Conservation (phyloP, 805 yeast species). For the Yarrowia alimentaria region DNA sequence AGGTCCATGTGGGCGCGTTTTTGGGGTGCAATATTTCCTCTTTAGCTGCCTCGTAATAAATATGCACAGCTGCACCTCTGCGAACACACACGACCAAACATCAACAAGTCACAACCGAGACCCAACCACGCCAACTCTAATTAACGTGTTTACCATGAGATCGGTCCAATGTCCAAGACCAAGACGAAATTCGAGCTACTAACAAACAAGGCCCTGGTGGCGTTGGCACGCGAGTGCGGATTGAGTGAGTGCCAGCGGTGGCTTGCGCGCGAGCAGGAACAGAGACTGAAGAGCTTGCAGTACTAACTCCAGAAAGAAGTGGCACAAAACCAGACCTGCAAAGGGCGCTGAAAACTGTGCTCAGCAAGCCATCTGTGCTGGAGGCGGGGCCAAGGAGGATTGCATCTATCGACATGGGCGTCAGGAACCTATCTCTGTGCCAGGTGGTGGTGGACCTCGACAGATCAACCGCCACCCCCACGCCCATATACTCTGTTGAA, state of each 20-base stretch:
- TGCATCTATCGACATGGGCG: slow-evolving; percentile 15
- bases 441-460: not conserved
- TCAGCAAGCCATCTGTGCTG: not conserved
- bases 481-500: not conserved
- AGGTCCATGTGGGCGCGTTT: too few species aligned
- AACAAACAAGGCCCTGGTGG: slow-evolving; percentile 8
- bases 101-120: too few species aligned
- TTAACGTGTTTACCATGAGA: too few species aligned
- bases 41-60: too few species aligned
- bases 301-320: slow-evolving; percentile 13
- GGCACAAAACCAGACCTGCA: slow-evolving; percentile 18
- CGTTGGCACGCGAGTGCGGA: slow-evolving; percentile 12
- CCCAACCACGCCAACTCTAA: too few species aligned
- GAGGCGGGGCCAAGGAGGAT: not conserved
- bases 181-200: slow-evolving; percentile 8
- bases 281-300: too few species aligned
- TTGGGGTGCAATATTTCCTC: too few species aligned
- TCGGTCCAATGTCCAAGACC: too few species aligned
- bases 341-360: not conserved
- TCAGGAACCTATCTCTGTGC: slow-evolving; percentile 10
- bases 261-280: not conserved
- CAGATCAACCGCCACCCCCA: not conserved
- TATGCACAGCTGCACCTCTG: too few species aligned
- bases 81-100: too few species aligned
- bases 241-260: slow-evolving; percentile 18